Evolutionary conservation across 805 yeast genomes (phyloP), one percentile per base, ranked within the genome.

Genomic region (Monosporozyma aerobia): DNA sequence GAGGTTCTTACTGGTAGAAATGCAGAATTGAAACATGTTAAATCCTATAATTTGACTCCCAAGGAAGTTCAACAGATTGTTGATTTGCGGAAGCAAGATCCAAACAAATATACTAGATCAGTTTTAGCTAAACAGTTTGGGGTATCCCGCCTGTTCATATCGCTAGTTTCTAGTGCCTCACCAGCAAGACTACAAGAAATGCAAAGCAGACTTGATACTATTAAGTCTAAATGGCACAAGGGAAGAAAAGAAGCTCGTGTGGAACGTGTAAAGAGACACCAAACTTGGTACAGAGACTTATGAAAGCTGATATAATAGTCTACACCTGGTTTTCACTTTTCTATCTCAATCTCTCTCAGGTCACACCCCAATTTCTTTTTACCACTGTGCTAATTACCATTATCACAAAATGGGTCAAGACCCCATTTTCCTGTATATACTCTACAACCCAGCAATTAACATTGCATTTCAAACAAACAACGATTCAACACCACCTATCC

Each of bases 71-170:
- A 67, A 33, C 81, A 85, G 66, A 84, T 87, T 53, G 73, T 72
- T 57, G 61, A 69, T 44, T 71, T 85, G 57, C 78, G 95, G 62
- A 54, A 59, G 13, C 63, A 69, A 41, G 79, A 86, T 60, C 92
- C 94, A 1, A 71, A 70, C 30, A 72, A 69, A 47, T 81, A 87
- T 80, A 81, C 89, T 14, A 76, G 85, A 56, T 75, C 77, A 52
- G 76, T 73, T 13, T 73, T 87, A 51, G 88, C 90, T 11, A 69
- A 74, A 56, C 74, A 80, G 67, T 88, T 75, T 63, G 69, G 73
- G 33, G 81, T 81, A 44, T 72, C 80, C 30, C 75, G 74, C 35
- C 63, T 71, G 51, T 77, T 80, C 49, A 76, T 87, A 39, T 79
- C 81, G 6, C 63, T 83, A 48, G 77, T 78, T 2, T 76, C 87